A percentile compares a stretch with the other conserved stretches of the same genome.
Conservation (phyloP, 2,329 filamentous ascomycete species). For the Paramyrothecium roridum region DNA sequence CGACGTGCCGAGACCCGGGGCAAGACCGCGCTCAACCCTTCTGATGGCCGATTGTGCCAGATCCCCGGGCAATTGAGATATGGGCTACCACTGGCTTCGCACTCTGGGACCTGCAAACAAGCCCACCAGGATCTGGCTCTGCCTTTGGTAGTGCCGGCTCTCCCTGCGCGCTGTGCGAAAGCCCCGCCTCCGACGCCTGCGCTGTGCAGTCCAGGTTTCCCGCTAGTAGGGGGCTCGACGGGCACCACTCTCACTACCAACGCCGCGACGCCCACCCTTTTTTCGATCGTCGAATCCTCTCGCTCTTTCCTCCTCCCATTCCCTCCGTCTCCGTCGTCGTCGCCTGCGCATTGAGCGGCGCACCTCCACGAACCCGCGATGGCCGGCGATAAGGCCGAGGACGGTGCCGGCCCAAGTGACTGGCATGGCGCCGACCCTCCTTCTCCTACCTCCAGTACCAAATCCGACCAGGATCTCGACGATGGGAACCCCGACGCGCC, state of each 20-base stretch:
- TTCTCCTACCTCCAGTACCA: conserved; percentile 39
- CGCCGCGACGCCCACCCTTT: conserved; percentile 4
- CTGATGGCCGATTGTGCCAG: conserved; percentile 32
- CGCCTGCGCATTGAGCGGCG: background rate
- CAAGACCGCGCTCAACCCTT: conserved; percentile 17
- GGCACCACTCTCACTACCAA: background rate
- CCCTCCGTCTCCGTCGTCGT: background rate
- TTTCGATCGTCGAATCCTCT: conserved; percentile 6
- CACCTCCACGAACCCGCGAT: conserved; percentile 20
- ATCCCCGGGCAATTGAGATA: conserved; percentile 34
- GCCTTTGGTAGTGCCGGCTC: background rate
- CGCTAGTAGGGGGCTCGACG: background rate
- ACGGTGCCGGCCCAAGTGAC: conserved; percentile 33
- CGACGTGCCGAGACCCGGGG: conserved; percentile 3
- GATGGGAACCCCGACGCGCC: conserved; percentile 32
- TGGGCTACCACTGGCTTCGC: conserved; percentile 31
- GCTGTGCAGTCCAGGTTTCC: background rate
- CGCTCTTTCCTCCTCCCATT: background rate
- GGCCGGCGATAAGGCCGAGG: conserved; percentile 39
- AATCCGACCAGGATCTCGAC: conserved; percentile 37
- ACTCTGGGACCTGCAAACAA: conserved; percentile 23
- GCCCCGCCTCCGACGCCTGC: background rate
- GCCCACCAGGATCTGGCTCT: conserved; percentile 12
- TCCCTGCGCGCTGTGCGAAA: background rate
- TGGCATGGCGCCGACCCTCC: conserved; percentile 32